Evolutionary conservation across 208 protist genomes (phyloP).

Genomic region (Wallacemonas sp.): DNA sequence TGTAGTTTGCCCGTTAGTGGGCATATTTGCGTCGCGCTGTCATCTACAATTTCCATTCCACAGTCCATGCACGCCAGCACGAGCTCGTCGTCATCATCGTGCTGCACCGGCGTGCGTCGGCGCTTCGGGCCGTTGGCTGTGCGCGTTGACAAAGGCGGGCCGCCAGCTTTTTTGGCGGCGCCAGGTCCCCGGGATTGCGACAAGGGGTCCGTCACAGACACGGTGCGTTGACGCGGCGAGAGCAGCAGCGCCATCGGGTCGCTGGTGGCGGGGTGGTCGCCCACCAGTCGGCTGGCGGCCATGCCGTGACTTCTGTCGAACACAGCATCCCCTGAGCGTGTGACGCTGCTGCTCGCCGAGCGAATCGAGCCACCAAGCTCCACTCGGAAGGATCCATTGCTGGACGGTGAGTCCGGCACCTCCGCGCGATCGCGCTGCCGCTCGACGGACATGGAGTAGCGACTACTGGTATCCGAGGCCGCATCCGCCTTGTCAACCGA

Average conservation of each 20-base stretch:
- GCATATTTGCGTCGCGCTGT: slow-evolving; percentile 19
- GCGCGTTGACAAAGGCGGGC: no score
- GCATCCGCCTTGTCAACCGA: background rate
- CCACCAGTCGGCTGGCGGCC: background rate
- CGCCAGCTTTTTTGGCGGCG: background rate
- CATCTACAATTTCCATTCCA: slow-evolving; percentile 41
- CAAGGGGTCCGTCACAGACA: background rate
- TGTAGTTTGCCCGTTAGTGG: slow-evolving; percentile 54
- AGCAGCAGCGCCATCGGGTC: slow-evolving; percentile 1
- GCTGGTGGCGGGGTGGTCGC: background rate
- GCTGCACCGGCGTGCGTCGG: slow-evolving; percentile 2
- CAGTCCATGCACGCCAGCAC: slow-evolving; percentile 66
- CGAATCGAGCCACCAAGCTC: slow-evolving; percentile 3
- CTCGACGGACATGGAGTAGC: slow-evolving; percentile 8
- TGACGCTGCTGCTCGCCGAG: background rate
- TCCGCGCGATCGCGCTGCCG: background rate
- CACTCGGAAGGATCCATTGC: background rate
- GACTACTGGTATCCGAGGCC: slow-evolving; percentile 1
- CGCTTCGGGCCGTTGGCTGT: no score
- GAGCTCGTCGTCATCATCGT: slow-evolving; percentile 47
- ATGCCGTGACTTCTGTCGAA: background rate
- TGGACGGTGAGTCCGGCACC: background rate
- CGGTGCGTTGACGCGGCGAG: background rate
- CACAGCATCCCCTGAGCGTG: background rate
- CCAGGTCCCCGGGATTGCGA: background rate